Evolutionary conservation across 345 rosid species (phyloP).

Genomic region (Ceriops tagal): DNA sequence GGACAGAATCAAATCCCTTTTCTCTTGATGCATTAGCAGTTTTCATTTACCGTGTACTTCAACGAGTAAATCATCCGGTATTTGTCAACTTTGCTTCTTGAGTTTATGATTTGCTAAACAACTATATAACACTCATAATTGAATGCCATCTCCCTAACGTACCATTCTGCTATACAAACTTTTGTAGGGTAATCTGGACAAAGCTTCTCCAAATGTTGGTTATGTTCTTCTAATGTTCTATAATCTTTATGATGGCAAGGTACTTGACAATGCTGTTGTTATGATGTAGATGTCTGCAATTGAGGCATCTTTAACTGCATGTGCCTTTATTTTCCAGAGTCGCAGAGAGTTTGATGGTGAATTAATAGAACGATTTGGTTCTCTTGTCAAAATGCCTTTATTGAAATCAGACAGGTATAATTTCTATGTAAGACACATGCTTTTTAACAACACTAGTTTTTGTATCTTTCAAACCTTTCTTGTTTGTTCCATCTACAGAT

Average conservation of each 20-base stretch:
- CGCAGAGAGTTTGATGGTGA: constrained; percentile 81
- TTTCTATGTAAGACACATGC: neutral
- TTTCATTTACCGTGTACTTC: constrained; percentile 86
- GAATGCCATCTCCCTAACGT: constrained; percentile 15
- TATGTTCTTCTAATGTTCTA: constrained; percentile 92
- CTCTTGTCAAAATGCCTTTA: constrained; percentile 87
- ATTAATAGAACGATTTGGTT: constrained; percentile 81
- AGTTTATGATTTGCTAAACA: neutral
- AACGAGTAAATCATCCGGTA: constrained; percentile 89
- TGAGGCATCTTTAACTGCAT: neutral
- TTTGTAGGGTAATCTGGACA: constrained; percentile 93
- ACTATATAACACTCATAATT: neutral
- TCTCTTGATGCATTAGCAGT: constrained; percentile 89
- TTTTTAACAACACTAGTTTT: neutral
- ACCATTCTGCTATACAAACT: constrained; percentile 19
- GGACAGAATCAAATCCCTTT: constrained; percentile 82
- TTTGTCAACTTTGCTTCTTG: constrained; percentile 11
- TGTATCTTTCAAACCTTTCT: neutral
- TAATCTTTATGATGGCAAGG: constrained; percentile 97
- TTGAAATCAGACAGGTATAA: constrained; percentile 69
- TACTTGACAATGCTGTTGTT: constrained; percentile 23
- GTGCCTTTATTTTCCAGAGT: constrained; percentile 40
- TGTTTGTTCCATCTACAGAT: too few species aligned
- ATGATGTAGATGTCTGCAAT: constrained; percentile 5
- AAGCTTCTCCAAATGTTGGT: constrained; percentile 76